Percentiles rank a stretch among this genome's conserved stretches.
These are phyloP conservation scores for Fusarium beomiforme DNA, from an alignment of 2,329 filamentous ascomycete species.

Conservation along the genomic window DNA sequence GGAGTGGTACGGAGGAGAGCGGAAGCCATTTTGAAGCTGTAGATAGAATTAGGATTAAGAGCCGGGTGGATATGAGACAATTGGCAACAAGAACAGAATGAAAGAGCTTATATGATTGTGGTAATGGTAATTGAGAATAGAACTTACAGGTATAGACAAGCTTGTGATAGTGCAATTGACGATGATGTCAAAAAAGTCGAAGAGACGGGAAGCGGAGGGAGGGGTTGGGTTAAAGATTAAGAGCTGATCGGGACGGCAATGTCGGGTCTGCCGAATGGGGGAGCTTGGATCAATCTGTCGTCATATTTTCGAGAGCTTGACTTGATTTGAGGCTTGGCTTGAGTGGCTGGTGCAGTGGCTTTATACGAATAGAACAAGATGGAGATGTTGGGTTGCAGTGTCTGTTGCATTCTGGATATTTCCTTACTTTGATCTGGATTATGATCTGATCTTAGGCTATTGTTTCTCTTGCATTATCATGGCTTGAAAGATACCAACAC, in stretches of 20 bases:
- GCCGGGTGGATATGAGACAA: no score
- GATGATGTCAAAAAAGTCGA: constrained; percentile 46
- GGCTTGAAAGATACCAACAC: rapidly evolving
- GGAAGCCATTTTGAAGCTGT: constrained; percentile 66
- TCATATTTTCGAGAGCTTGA: background rate
- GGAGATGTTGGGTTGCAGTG: background rate
- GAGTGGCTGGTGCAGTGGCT: constrained; percentile 13
- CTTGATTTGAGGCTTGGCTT: background rate
- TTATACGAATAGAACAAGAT: background rate
- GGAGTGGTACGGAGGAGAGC: constrained; percentile 77
- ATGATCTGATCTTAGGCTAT: background rate
- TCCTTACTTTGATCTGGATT: background rate
- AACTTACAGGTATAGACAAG: constrained; percentile 6
- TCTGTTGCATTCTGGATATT: background rate
- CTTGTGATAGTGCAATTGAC: background rate
- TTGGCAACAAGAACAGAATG: no score
- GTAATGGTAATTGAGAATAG: background rate
- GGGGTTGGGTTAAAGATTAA: constrained; percentile 27
- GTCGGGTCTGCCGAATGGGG: constrained; percentile 43
- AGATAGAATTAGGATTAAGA: background rate
- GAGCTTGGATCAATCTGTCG: constrained; percentile 1
- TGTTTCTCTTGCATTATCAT: rapidly evolving
- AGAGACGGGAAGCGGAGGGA: constrained; percentile 19
- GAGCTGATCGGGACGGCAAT: constrained; percentile 28
- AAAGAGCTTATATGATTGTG: no score